Percentiles rank a stretch among this genome's conserved stretches.
phyloP scores from a whole-genome alignment of 73 alveolate genomes.

The Paramecium tetraurelia region DNA sequence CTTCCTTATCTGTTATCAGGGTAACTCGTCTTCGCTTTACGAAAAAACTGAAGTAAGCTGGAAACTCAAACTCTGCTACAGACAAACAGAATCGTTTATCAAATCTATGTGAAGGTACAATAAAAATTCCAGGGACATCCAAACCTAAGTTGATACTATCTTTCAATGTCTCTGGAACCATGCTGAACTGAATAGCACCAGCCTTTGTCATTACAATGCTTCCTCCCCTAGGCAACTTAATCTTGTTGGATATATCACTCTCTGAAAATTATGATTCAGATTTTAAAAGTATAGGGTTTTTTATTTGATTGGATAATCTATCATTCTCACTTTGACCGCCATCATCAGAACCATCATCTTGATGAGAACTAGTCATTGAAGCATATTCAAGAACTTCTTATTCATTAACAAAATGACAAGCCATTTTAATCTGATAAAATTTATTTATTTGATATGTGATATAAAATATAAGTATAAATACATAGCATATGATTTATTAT shows the following conservation, averaged over 20 bases:
- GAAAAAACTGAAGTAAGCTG: slow-evolving; percentile 59
- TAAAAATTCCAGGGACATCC: slow-evolving; percentile 47
- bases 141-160: slow-evolving; percentile 50
- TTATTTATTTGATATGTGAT: not conserved
- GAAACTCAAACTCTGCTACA: slow-evolving; percentile 60
- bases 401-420: slow-evolving; percentile 8
- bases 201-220: slow-evolving; percentile 10
- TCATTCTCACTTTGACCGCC: not conserved
- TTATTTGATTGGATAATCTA: not conserved
- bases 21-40: slow-evolving; percentile 24
- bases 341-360: not conserved
- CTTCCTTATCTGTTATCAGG: slow-evolving; percentile 16
- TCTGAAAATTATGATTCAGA: not conserved
- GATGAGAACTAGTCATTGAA: not conserved
- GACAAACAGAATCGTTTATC: slow-evolving; percentile 42
- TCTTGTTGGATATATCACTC: not conserved
- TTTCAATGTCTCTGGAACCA: slow-evolving; percentile 52
- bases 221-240: slow-evolving; percentile 43
- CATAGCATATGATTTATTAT: not conserved
- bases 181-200: slow-evolving; percentile 46
- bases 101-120: slow-evolving; percentile 46
- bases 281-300: not conserved
- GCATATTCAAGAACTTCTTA: slow-evolving; percentile 27
- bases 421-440: not conserved
- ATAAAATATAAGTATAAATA: not conserved